These are phyloP conservation scores for Gossypium laxum DNA, from an alignment of 441 rosid genomes.

Conservation along the genomic window DNA sequence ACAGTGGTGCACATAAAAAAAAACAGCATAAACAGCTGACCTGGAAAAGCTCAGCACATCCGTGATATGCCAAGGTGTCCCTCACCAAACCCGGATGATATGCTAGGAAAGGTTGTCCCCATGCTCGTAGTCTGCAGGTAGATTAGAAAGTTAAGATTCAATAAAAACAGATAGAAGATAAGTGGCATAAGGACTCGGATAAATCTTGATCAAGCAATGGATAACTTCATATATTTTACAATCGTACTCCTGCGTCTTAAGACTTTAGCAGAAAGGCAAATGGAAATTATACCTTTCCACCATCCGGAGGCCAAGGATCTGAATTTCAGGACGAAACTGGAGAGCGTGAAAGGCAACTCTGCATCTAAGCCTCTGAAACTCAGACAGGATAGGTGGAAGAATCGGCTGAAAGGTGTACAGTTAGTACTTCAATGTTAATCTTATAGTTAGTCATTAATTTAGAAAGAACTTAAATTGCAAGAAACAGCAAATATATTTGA, in stretches of 20 bases:
- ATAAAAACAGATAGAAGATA: constrained; percentile 5
- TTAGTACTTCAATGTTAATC: constrained; percentile 9
- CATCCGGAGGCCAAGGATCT: constrained; percentile 62
- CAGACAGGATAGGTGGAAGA: constrained; percentile 71
- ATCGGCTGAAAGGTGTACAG: constrained; percentile 45
- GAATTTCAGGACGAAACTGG: constrained; percentile 77
- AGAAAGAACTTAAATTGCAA: background rate
- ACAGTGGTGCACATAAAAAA: background rate
- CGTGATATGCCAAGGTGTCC: constrained; percentile 84
- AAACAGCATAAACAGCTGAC: constrained; percentile 28
- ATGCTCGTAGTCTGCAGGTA: constrained; percentile 54
- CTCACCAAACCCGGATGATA: constrained; percentile 82
- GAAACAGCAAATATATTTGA: background rate
- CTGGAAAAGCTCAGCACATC: constrained; percentile 98
- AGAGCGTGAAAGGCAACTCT: constrained; percentile 87
- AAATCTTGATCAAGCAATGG: background rate
- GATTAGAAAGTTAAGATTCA: constrained; percentile 14
- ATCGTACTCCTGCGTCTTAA: background rate
- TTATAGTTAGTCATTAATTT: background rate
- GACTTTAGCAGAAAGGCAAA: constrained; percentile 11
- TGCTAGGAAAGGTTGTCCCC: constrained; percentile 76
- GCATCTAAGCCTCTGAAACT: constrained; percentile 88
- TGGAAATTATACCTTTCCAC: constrained; percentile 56
- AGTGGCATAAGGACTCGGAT: background rate
- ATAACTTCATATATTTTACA: constrained; percentile 4